Conservation (phyloP, 1,284 basidiomycete genomes). For the Cutaneotrichosporon arboriforme region DNA sequence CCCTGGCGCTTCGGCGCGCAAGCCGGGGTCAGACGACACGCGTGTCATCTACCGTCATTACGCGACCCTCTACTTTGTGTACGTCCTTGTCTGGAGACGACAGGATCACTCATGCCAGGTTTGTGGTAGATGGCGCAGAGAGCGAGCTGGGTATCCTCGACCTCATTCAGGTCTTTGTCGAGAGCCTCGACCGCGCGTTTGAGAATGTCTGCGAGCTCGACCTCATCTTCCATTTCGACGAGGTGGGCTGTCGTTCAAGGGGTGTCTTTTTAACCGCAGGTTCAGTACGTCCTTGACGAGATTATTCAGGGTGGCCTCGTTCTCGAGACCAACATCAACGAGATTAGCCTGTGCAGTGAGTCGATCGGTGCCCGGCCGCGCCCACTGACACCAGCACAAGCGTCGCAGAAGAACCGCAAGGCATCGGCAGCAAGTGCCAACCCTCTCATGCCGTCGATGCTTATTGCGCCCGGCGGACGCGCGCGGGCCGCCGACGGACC, state of each 20-base stretch:
- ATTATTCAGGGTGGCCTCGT: slow-evolving; percentile 96
- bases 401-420: slow-evolving; percentile 37
- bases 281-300: slow-evolving; percentile 88
- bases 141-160: slow-evolving; percentile 95
- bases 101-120: slow-evolving; percentile 43
- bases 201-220: slow-evolving; percentile 99
- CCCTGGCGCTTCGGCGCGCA: slow-evolving; percentile 16
- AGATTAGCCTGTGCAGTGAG: slow-evolving; percentile 72
- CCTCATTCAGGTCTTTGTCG: slow-evolving; percentile 97
- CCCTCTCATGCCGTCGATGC: slow-evolving; percentile 38
- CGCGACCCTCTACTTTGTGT: slow-evolving; percentile 91
- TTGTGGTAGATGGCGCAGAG: slow-evolving; percentile 91
- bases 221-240: slow-evolving; percentile 97
- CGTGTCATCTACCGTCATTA: slow-evolving; percentile 60
- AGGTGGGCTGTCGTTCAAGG: slow-evolving; percentile 56
- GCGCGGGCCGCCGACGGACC: slow-evolving; percentile 28
- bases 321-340: slow-evolving; percentile 93
- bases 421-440: slow-evolving; percentile 39
- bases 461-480: slow-evolving; percentile 25
- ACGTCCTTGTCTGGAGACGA: slow-evolving; percentile 8
- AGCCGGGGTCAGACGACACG: slow-evolving; percentile 40
- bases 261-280: slow-evolving; percentile 51
- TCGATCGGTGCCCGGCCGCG: background rate
- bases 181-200: slow-evolving; percentile 89
- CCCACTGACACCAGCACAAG: slow-evolving; percentile 25